These are phyloP conservation scores for Lathyrus oleraceus DNA, from an alignment of 306 rosid genomes.

Conservation along the genomic window DNA sequence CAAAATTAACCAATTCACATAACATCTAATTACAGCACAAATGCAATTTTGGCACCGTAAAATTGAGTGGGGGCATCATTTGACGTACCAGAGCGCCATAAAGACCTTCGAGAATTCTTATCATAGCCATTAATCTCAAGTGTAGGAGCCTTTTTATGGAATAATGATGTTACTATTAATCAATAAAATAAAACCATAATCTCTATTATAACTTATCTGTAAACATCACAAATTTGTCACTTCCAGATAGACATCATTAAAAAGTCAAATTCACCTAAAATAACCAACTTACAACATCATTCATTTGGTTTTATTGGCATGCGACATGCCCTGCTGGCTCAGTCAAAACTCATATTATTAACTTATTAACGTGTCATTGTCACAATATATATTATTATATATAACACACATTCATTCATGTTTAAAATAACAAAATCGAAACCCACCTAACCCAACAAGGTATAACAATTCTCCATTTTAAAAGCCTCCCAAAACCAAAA, in stretches of 20 bases:
- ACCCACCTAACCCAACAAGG: constrained; percentile 38
- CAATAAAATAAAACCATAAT: background rate
- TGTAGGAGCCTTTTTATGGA: background rate
- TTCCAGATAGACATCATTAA: background rate
- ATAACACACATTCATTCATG: background rate
- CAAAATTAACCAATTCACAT: no score
- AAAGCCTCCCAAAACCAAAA: background rate
- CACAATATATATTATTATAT: background rate
- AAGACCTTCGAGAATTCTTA: no score
- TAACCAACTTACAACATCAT: background rate
- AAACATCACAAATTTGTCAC: constrained; percentile 19
- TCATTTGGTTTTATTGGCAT: constrained; percentile 13
- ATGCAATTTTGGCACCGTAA: no score
- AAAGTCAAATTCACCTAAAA: constrained; percentile 23
- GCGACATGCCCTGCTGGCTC: background rate
- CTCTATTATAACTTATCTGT: background rate
- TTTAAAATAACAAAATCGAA: constrained; percentile 5
- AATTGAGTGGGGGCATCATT: no score
- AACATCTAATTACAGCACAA: no score
- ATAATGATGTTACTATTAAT: background rate
- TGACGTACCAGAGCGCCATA: no score
- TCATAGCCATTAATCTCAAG: background rate
- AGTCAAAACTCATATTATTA: constrained; percentile 20
- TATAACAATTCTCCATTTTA: background rate
- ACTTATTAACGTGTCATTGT: background rate